Base-by-base conservation (phyloP, 1,284 basidiomycete species). In the Malassezia vespertilionis region DNA sequence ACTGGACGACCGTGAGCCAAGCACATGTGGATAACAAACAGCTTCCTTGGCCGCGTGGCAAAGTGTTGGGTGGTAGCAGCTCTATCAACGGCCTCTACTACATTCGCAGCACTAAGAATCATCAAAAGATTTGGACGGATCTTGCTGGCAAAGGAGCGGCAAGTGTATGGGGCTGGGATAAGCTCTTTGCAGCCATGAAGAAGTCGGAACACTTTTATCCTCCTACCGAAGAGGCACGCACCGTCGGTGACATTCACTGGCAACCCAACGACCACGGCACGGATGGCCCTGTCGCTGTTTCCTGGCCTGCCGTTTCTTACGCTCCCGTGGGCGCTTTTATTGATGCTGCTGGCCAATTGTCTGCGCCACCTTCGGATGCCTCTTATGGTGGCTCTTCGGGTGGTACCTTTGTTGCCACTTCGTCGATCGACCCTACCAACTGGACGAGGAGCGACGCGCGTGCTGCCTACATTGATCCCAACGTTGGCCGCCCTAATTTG, bases 381-480 rank as follows among this genome's bases (percentile, higher is more conserved):
- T 72, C 78, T 0, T 73, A 77, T 48, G 72, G 72, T 28, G 80
- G 80, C 50, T 60, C 75, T 15, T 72, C 72, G 55, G 74, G 73
- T 70, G 77, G 80, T 35, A 73, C 74, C 0, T 80, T 76, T 60
- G 73, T 84, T 53, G 77, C 80, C 0, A 77, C 80, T 1, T 79
- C 78, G 11, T 75, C 77, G 26, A 79, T 84, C 69, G 80, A 83
- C 71, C 77, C 78, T 0, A 34, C 67, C 26, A 83, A 80, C 61
- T 75, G 78, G 75, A 79, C 79, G 1, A 77, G 83, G 31, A 82
- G 79, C 7, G 80, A 82, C 71, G 75, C 82, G 5, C 77, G 79
- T 44, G 76, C 78, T 1, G 82, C 77, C 1, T 84, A 84, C 73
- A 78, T 84, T 59, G 80, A 82, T 61, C 75, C 79, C 4, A 72